Evolutionary conservation across 768 basidiomycete species (phyloP).

Genomic region (Mycena chlorophos): DNA sequence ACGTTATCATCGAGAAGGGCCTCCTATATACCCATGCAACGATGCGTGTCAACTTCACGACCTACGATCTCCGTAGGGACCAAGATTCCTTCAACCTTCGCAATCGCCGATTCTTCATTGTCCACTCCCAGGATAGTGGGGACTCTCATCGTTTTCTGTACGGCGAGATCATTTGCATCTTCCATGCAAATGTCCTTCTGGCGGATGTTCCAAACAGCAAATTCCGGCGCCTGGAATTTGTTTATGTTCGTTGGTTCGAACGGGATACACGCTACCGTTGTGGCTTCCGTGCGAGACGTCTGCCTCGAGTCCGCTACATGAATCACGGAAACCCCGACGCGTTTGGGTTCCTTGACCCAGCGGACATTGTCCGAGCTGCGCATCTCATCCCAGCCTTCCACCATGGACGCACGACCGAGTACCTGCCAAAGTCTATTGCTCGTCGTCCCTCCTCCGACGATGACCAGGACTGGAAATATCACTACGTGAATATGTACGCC

Average conservation of each 20-base stretch:
- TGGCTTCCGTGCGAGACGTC: neutral
- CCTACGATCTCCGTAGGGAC: neutral
- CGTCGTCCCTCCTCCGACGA: neutral
- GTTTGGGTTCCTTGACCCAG: neutral
- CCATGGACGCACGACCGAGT: neutral
- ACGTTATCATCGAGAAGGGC: constrained; percentile 16
- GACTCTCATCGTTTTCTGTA: neutral
- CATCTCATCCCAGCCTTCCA: neutral
- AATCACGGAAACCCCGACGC: neutral
- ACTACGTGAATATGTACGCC: neutral
- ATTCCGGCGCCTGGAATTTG: neutral
- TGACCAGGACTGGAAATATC: neutral
- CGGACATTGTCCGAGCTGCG: neutral
- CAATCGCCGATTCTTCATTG: neutral
- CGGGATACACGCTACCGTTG: neutral
- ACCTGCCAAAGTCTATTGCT: neutral
- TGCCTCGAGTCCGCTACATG: neutral
- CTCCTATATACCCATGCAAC: constrained; percentile 29
- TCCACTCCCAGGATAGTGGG: neutral
- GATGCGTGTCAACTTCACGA: constrained; percentile 38
- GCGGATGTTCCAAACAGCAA: neutral
- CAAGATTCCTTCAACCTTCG: neutral
- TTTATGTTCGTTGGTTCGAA: neutral
- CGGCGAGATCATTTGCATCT: neutral
- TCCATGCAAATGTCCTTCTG: neutral